phyloP scores from a whole-genome alignment of 345 rosid genomes.

The Sonneratia caseolaris region DNA sequence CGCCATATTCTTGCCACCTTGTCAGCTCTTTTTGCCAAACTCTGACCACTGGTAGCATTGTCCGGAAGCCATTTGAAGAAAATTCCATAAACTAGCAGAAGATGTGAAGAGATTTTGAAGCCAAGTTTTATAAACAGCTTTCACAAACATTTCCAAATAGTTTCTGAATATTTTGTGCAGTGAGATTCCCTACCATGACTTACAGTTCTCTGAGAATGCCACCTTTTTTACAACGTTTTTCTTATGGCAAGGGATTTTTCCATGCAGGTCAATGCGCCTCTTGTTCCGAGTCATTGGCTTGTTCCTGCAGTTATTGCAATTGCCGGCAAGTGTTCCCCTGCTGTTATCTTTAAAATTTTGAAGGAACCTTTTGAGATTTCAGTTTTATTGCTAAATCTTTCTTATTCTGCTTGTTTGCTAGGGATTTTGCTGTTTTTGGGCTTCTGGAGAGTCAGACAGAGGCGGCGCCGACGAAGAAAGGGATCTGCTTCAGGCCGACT shows the following conservation, averaged over 20 bases:
- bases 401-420: slow-evolving; percentile 13
- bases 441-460: slow-evolving; percentile 73
- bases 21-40: not conserved
- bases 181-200: not conserved
- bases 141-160: not conserved
- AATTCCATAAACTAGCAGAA: not conserved
- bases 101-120: not conserved
- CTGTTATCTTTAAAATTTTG: not conserved
- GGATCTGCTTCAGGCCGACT: slow-evolving; percentile 48
- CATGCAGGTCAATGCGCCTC: slow-evolving; percentile 64
- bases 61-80: not conserved
- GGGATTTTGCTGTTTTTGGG: slow-evolving; percentile 58
- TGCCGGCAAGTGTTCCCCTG: slow-evolving; percentile 36
- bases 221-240: not conserved
- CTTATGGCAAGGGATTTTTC: not conserved
- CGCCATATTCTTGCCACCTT: not conserved
- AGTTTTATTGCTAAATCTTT: not conserved
- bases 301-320: slow-evolving; percentile 57
- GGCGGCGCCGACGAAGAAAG: slow-evolving; percentile 60
- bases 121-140: not conserved
- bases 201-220: not conserved
- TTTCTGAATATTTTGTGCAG: not conserved
- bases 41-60: not conserved
- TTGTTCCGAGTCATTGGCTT: slow-evolving; percentile 67
- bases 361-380: not conserved